Evolutionary conservation across 73 alveolate genomes (phyloP).

Genomic region (Diophrys sp.): DNA sequence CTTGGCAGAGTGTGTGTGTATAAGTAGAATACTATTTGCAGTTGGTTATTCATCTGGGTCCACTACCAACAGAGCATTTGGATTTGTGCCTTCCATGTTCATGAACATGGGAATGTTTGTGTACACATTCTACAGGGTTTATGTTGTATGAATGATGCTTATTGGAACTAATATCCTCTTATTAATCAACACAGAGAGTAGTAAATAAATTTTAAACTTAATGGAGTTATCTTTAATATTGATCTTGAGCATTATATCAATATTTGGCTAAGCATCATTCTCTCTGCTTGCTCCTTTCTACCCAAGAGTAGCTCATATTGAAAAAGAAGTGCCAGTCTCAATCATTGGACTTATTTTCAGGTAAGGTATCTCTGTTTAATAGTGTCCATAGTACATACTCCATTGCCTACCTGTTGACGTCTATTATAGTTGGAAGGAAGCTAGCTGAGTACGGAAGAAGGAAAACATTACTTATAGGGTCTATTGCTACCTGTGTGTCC

Average conservation of each 20-base stretch:
- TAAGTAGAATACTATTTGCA: too few relatives aligned
- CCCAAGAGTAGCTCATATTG: conserved; percentile 10
- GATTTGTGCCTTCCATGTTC: too few relatives aligned
- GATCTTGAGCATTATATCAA: neutral
- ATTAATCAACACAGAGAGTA: too few relatives aligned
- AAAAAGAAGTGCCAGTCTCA: neutral
- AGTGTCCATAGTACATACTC: conserved; percentile 1
- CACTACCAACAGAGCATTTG: too few relatives aligned
- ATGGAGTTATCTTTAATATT: neutral
- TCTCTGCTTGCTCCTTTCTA: conserved; percentile 17
- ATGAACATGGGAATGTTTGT: too few relatives aligned
- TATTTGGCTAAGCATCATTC: conserved; percentile 2
- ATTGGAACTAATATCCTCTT: too few relatives aligned
- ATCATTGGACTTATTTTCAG: conserved; percentile 7
- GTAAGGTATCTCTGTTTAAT: neutral
- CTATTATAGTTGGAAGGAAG: conserved; percentile 1
- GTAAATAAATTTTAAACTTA: too few relatives aligned
- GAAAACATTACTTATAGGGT: conserved; percentile 3
- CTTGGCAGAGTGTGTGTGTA: too few relatives aligned
- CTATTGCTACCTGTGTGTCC: neutral
- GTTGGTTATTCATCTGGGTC: too few relatives aligned
- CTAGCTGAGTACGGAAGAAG: conserved; percentile 12
- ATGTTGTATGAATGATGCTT: too few relatives aligned
- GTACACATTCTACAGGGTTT: too few relatives aligned
- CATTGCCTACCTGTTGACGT: neutral